phyloP scores from a whole-genome alignment of 208 protist genomes.

The Histomonas meleagridis region DNA sequence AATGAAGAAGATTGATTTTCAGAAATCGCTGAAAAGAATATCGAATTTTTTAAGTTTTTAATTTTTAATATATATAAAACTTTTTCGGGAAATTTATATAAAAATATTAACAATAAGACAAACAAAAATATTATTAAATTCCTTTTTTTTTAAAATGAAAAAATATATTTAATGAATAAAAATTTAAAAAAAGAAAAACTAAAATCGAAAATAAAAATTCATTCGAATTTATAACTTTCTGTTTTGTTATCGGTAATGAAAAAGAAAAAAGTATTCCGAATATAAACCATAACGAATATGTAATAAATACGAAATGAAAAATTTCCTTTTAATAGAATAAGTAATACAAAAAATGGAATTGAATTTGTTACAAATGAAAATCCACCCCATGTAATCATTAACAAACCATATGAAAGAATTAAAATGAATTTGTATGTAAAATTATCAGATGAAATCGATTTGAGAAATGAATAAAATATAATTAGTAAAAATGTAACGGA shows the following conservation, averaged over 20 bases:
- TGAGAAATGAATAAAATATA: conserved; percentile 78
- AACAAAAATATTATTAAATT: background rate
- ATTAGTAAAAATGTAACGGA: conserved; percentile 81
- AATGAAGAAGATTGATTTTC: background rate
- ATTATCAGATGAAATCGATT: conserved; percentile 64
- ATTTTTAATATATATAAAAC: no score
- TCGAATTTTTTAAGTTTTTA: no score
- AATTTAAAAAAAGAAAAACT: conserved; percentile 65
- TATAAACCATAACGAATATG: conserved; percentile 80
- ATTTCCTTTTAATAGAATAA: conserved; percentile 64
- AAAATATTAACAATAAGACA: background rate
- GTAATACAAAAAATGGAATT: conserved; percentile 75
- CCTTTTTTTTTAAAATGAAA: background rate
- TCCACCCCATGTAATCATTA: conserved; percentile 79
- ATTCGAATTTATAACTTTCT: conserved; percentile 71
- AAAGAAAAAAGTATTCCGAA: conserved; percentile 77
- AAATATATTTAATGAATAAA: conserved; percentile 38
- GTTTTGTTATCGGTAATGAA: conserved; percentile 71
- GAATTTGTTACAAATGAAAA: conserved; percentile 93
- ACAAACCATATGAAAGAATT: conserved; percentile 65
- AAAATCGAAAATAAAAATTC: conserved; percentile 79
- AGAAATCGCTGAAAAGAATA: no score
- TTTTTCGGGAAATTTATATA: no score
- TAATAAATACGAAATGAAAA: conserved; percentile 71
- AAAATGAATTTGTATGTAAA: conserved; percentile 55